A percentile compares a stretch with the other conserved stretches of the same genome.
Evolutionary conservation across 306 rosid species (phyloP).

Genomic region (Acmispon strigosus): DNA sequence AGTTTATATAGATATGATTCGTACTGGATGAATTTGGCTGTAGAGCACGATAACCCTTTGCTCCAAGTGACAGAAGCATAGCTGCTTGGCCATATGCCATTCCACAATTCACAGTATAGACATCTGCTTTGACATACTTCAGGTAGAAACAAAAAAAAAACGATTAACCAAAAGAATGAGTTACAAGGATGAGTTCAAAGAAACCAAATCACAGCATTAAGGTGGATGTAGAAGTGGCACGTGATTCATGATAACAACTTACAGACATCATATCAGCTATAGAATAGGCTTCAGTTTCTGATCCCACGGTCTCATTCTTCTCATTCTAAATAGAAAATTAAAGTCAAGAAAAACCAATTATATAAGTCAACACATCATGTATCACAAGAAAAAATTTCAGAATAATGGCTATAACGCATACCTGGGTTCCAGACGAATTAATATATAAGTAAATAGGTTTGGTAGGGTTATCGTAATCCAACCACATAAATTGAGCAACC

Average conservation of each 20-base stretch:
- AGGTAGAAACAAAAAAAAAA: background rate
- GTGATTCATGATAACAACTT: slow-evolving; percentile 35
- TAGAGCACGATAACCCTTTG: slow-evolving; percentile 80
- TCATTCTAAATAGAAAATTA: slow-evolving; percentile 48
- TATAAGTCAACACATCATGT: slow-evolving; percentile 1
- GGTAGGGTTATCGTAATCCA: slow-evolving; percentile 75
- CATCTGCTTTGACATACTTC: slow-evolving; percentile 72
- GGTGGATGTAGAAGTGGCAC: background rate
- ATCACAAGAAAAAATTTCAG: background rate
- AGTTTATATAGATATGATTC: slow-evolving; percentile 25
- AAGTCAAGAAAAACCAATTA: slow-evolving; percentile 21
- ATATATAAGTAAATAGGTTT: slow-evolving; percentile 88
- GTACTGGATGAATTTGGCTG: slow-evolving; percentile 75
- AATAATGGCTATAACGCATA: slow-evolving; percentile 22
- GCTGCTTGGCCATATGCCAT: slow-evolving; percentile 99
- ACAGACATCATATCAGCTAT: slow-evolving; percentile 86
- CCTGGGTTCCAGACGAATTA: slow-evolving; percentile 93
- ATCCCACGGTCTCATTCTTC: slow-evolving; percentile 76
- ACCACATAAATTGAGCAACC: slow-evolving; percentile 87
- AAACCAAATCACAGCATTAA: background rate
- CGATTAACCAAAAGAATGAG: background rate
- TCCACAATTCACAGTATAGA: slow-evolving; percentile 80
- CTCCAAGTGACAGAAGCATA: slow-evolving; percentile 74
- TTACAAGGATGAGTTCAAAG: background rate
- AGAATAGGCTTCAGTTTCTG: slow-evolving; percentile 88